A percentile compares a stretch with the other conserved stretches of the same genome.
These are phyloP conservation scores for Trichoderma lentiforme DNA, from an alignment of 2,329 filamentous ascomycete species.

Conservation along the genomic window DNA sequence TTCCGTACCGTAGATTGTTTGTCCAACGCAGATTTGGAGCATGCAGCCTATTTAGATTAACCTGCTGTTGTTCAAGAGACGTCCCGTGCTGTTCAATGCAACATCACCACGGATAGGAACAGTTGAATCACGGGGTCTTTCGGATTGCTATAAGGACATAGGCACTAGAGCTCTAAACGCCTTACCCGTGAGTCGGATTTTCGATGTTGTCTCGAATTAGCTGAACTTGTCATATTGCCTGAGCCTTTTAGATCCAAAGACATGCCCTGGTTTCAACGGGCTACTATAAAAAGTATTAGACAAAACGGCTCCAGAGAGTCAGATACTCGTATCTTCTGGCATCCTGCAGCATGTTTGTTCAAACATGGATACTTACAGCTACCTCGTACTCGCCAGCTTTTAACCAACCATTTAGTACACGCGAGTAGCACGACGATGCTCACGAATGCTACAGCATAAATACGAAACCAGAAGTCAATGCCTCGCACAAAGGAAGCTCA, in stretches of 20 bases:
- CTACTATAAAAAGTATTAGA: not conserved
- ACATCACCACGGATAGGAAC: not conserved
- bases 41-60: not conserved
- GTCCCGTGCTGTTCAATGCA: slow-evolving; percentile 13
- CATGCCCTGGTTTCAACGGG: not conserved
- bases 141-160: not conserved
- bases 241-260: not conserved
- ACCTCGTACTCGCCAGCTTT: not conserved
- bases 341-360: not conserved
- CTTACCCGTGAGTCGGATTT: not conserved
- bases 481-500: not conserved
- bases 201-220: not conserved
- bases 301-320: not conserved
- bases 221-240: not conserved
- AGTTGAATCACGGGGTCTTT: not conserved
- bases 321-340: not conserved
- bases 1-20: not conserved
- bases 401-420: not conserved
- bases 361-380: not conserved
- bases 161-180: not conserved
- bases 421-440: not conserved
- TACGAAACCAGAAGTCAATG: not conserved
- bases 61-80: not conserved
- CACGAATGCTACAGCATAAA: not conserved
- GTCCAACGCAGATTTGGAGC: not conserved